Conservation (phyloP, 2,329 filamentous ascomycete species). For the Parastagonospora avenae region DNA sequence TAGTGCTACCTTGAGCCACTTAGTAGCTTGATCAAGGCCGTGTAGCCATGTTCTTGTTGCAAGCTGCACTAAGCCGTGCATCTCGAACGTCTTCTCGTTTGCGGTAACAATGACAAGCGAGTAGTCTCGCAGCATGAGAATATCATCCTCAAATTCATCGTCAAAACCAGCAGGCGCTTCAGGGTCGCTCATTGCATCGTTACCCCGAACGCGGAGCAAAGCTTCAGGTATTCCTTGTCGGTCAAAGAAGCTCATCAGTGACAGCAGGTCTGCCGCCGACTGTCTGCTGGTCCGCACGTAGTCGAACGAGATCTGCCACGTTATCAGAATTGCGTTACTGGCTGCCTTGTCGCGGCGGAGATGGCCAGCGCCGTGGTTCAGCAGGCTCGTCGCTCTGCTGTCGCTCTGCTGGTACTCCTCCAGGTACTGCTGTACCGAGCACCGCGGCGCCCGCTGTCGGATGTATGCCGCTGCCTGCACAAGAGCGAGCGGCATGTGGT, state of each 20-base stretch:
- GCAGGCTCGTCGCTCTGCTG: constrained; percentile 21
- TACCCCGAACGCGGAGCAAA: constrained; percentile 34
- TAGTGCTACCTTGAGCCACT: constrained; percentile 6
- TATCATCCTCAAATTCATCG: constrained; percentile 16
- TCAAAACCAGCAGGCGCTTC: constrained; percentile 22
- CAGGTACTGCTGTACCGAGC: constrained; percentile 44
- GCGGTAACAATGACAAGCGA: constrained; percentile 14
- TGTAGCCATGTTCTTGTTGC: constrained; percentile 20
- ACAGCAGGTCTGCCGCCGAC: constrained; percentile 50
- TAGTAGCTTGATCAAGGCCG: constrained; percentile 6
- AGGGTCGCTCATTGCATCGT: constrained; percentile 29
- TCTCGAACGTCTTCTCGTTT: constrained; percentile 10
- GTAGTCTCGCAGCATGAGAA: constrained; percentile 19
- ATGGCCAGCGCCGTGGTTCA: constrained; percentile 30
- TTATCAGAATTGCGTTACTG: constrained; percentile 43
- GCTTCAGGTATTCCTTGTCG: constrained; percentile 48
- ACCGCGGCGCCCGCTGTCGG: constrained; percentile 12
- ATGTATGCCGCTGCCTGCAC: constrained; percentile 29
- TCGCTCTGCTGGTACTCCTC: constrained; percentile 45
- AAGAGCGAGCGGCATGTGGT: too few species aligned
- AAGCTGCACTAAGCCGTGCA: constrained; percentile 24
- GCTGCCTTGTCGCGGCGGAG: constrained; percentile 39
- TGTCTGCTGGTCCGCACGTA: constrained; percentile 35
- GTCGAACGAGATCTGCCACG: constrained; percentile 42
- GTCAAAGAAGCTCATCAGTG: constrained; percentile 56